phyloP scores from a whole-genome alignment of 768 basidiomycete genomes.

The Tremella yokohamensis region DNA sequence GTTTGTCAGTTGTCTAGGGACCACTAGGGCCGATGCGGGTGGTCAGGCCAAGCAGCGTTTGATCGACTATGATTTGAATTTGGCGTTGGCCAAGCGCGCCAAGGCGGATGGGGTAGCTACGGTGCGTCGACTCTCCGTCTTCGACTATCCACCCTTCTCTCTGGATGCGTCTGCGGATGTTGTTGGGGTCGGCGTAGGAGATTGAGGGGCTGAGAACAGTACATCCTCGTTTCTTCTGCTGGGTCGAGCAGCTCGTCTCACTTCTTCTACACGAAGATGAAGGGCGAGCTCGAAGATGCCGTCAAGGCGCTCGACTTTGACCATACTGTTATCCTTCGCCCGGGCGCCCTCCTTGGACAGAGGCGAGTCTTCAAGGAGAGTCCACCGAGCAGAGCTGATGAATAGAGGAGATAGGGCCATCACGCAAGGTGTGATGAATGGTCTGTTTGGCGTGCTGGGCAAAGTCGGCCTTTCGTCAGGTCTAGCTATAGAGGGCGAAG shows the following conservation, averaged over 20 bases:
- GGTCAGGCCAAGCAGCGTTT: conserved; percentile 35
- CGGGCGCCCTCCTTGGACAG: conserved; percentile 40
- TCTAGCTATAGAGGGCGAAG: no score
- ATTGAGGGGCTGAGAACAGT: conserved; percentile 19
- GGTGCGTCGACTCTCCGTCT: conserved; percentile 25
- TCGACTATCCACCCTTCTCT: background rate
- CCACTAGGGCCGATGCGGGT: conserved; percentile 42
- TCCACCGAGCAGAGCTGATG: background rate
- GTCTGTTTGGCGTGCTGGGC: no score
- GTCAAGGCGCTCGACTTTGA: conserved; percentile 37
- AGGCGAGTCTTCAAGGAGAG: conserved; percentile 24
- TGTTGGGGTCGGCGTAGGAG: background rate
- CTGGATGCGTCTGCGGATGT: background rate
- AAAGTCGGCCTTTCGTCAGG: no score
- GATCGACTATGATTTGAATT: conserved; percentile 44
- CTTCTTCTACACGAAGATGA: conserved; percentile 38
- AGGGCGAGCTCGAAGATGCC: conserved; percentile 46
- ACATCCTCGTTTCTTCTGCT: conserved; percentile 42
- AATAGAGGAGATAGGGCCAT: no score
- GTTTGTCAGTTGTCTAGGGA: conserved; percentile 43
- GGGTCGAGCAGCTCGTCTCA: conserved; percentile 24
- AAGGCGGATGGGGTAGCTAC: conserved; percentile 40
- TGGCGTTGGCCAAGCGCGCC: conserved; percentile 41
- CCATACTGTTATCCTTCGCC: conserved; percentile 39
- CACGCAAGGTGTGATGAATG: no score